These are phyloP conservation scores for Diplodia scrobiculata DNA, from an alignment of 2,329 filamentous ascomycete genomes.

Conservation along the genomic window DNA sequence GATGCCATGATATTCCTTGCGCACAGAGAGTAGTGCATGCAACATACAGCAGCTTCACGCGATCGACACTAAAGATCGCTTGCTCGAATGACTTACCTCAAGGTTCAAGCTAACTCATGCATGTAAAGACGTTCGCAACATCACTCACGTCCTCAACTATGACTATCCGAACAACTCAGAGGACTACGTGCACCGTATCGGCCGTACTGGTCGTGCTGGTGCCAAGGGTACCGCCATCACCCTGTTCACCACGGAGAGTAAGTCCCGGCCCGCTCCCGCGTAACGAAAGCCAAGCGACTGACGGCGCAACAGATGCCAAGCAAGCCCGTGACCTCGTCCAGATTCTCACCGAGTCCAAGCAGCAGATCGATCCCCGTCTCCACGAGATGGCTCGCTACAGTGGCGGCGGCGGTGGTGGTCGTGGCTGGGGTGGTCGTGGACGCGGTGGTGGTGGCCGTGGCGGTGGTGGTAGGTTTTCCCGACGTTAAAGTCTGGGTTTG, in stretches of 20 bases:
- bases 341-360: conserved; percentile 93
- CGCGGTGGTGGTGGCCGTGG: conserved; percentile 68
- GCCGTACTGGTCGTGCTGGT: conserved; percentile 72
- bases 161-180: conserved; percentile 94
- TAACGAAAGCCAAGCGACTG: conserved; percentile 28
- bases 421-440: conserved; percentile 67
- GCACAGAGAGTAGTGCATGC: conserved; percentile 61
- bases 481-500: conserved; percentile 9
- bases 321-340: conserved; percentile 90
- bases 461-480: conserved; percentile 49
- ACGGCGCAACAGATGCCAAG: conserved; percentile 50
- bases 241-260: conserved; percentile 98
- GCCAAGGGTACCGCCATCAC: conserved; percentile 95
- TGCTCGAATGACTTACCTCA: conserved; percentile 51
- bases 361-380: conserved; percentile 94
- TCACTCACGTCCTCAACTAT: conserved; percentile 99
- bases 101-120: conserved; percentile 72
- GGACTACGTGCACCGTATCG: conserved; percentile 70
- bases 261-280: conserved; percentile 50
- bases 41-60: conserved; percentile 60
- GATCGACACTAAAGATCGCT: conserved; percentile 58
- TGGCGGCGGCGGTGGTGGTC: conserved; percentile 75
- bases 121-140: conserved; percentile 97
- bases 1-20: conserved; percentile 50
- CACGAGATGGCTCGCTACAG: conserved; percentile 94